phyloP scores from a whole-genome alignment of 805 yeast genomes.

The Wickerhamomyces xylosicus region DNA sequence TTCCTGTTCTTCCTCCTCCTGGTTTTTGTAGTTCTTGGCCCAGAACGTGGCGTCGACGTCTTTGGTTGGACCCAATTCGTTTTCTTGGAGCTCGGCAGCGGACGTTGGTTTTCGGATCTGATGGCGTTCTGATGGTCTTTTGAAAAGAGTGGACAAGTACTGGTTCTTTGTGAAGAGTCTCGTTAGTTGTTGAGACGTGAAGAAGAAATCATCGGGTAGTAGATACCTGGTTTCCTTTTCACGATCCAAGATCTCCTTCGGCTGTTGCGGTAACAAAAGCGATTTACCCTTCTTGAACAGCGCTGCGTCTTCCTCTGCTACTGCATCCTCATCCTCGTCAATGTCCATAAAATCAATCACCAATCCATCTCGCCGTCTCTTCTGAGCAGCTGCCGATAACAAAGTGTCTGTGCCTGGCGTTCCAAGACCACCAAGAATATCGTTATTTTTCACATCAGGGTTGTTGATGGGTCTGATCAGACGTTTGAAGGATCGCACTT shows the following conservation, averaged over 20 bases:
- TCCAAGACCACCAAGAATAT: neutral
- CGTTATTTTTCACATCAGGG: too few species aligned
- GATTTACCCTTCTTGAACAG: slow-evolving; percentile 30
- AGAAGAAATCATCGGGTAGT: slow-evolving; percentile 66
- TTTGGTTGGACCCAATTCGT: slow-evolving; percentile 5
- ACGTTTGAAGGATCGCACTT: slow-evolving; percentile 17
- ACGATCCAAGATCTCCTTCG: slow-evolving; percentile 24
- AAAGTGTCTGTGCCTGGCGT: neutral
- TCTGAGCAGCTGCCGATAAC: slow-evolving; percentile 8
- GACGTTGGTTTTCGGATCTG: slow-evolving; percentile 1
- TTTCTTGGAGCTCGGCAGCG: slow-evolving; percentile 13
- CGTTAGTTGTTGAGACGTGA: slow-evolving; percentile 58
- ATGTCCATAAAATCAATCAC: slow-evolving; percentile 32
- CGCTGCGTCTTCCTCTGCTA: too few species aligned
- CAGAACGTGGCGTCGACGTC: slow-evolving; percentile 61
- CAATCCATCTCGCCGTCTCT: slow-evolving; percentile 25
- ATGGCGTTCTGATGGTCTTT: slow-evolving; percentile 7
- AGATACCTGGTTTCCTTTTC: slow-evolving; percentile 28
- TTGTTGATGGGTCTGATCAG: neutral
- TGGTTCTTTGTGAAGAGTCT: slow-evolving; percentile 61
- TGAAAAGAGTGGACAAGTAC: slow-evolving; percentile 27
- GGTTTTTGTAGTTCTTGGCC: slow-evolving; percentile 57
- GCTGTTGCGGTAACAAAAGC: slow-evolving; percentile 29
- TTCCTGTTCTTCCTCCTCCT: slow-evolving; percentile 24
- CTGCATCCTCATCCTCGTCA: slow-evolving; percentile 24